phyloP scores from a whole-genome alignment of 2,329 filamentous ascomycete genomes.

The Pyrenochaeta sp. region DNA sequence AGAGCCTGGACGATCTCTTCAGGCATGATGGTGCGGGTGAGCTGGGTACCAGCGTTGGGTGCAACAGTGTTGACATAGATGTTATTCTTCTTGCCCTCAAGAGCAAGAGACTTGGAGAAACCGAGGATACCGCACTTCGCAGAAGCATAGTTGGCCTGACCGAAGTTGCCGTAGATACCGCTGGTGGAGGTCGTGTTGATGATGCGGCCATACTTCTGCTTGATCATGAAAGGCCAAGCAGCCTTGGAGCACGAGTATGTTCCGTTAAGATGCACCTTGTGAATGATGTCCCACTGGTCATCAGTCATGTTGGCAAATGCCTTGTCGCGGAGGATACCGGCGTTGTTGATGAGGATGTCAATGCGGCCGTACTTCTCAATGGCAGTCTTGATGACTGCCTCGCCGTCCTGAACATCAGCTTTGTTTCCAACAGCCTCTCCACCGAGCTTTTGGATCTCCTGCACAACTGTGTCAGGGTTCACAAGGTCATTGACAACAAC shows the following conservation, averaged over 20 bases:
- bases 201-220: constrained; percentile 98
- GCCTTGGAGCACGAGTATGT: constrained; percentile 98
- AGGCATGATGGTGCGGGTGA: constrained; percentile 93
- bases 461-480: constrained; percentile 88
- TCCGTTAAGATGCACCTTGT: constrained; percentile 91
- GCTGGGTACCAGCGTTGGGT: constrained; percentile 93
- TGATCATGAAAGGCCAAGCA: constrained; percentile 95
- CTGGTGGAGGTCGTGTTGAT: constrained; percentile 97
- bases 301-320: constrained; percentile 98
- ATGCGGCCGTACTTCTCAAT: constrained; percentile 94
- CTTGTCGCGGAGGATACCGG: constrained; percentile 97
- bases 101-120: constrained; percentile 89
- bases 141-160: constrained; percentile 96
- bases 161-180: constrained; percentile 99
- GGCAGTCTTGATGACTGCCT: constrained; percentile 87
- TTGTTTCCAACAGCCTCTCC: constrained; percentile 93
- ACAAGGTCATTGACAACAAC: constrained; percentile 96
- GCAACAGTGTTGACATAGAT: constrained; percentile 98
- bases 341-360: constrained; percentile 97
- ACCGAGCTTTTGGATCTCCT: constrained; percentile 89
- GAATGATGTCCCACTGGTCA: constrained; percentile 87
- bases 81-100: constrained; percentile 96
- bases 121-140: constrained; percentile 80
- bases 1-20: constrained; percentile 98
- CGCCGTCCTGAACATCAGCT: constrained; percentile 91